A percentile compares a stretch with the other conserved stretches of the same genome.
Evolutionary conservation across 306 rosid species (phyloP).

Genomic region (Dryas octopetala): DNA sequence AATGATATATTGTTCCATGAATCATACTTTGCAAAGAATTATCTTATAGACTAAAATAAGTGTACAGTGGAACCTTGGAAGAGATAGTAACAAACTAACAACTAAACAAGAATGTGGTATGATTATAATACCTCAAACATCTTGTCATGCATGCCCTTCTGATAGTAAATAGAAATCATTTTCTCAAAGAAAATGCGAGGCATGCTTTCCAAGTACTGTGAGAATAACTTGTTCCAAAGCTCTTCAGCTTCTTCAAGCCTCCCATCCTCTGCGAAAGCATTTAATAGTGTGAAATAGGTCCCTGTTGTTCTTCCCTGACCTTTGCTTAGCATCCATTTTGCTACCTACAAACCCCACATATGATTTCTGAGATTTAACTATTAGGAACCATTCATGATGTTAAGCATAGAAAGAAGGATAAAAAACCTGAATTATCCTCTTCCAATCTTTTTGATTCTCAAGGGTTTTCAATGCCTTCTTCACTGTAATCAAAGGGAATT

Average conservation of each 20-base stretch:
- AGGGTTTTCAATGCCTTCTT: slow-evolving; percentile 83
- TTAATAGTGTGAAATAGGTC: slow-evolving; percentile 72
- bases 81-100: neutral
- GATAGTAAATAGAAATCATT: slow-evolving; percentile 71
- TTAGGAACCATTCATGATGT: neutral
- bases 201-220: slow-evolving; percentile 70
- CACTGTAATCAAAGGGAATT: slow-evolving; percentile 82
- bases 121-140: slow-evolving; percentile 77
- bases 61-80: neutral
- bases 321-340: slow-evolving; percentile 97
- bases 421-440: slow-evolving; percentile 82
- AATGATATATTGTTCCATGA: neutral
- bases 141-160: slow-evolving; percentile 63
- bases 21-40: neutral
- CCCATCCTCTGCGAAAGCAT: slow-evolving; percentile 87
- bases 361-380: slow-evolving; percentile 11
- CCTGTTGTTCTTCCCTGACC: slow-evolving; percentile 99
- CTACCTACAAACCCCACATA: slow-evolving; percentile 48
- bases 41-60: too few species aligned
- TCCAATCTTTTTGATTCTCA: slow-evolving; percentile 80
- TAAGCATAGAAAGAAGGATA: neutral
- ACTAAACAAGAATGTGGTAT: neutral
- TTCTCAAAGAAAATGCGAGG: slow-evolving; percentile 83
- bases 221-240: slow-evolving; percentile 82
- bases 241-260: slow-evolving; percentile 92